Conservation (phyloP, 1,284 basidiomycete genomes). For the Cystobasidium slooffiae region DNA sequence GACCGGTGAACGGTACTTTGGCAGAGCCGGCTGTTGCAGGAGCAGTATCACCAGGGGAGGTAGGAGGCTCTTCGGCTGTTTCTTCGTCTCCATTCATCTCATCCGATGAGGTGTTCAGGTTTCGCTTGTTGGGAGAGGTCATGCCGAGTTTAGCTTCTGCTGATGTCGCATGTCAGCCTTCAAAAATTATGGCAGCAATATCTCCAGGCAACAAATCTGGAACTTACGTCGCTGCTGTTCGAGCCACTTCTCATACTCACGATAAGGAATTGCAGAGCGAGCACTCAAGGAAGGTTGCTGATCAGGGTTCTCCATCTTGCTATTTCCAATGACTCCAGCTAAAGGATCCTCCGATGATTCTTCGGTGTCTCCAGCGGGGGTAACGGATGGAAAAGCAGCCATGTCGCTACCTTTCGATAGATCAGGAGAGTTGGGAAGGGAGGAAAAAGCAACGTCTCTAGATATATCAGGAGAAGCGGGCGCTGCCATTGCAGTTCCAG, state of each 20-base stretch:
- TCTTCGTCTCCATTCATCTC: too few relatives aligned
- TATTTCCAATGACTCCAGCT: neutral
- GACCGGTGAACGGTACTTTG: too few relatives aligned
- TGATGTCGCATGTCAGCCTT: neutral
- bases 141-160: too few relatives aligned
- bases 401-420: slow-evolving; percentile 11
- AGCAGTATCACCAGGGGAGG: too few relatives aligned
- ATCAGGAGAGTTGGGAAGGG: slow-evolving; percentile 19
- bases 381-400: slow-evolving; percentile 16
- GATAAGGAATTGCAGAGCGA: neutral
- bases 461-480: slow-evolving; percentile 14
- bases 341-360: neutral
- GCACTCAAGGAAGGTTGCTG: neutral
- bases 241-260: slow-evolving; percentile 4
- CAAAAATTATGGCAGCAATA: neutral
- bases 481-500: slow-evolving; percentile 14
- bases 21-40: too few relatives aligned
- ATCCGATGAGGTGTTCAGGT: too few relatives aligned
- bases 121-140: too few relatives aligned
- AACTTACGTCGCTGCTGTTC: neutral
- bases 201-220: neutral
- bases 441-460: slow-evolving; percentile 10
- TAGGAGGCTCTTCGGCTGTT: too few relatives aligned
- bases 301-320: neutral
- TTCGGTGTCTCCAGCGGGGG: neutral